These are phyloP conservation scores for Scedosporium boydii DNA, from an alignment of 2,329 filamentous ascomycete genomes.

Conservation along the genomic window DNA sequence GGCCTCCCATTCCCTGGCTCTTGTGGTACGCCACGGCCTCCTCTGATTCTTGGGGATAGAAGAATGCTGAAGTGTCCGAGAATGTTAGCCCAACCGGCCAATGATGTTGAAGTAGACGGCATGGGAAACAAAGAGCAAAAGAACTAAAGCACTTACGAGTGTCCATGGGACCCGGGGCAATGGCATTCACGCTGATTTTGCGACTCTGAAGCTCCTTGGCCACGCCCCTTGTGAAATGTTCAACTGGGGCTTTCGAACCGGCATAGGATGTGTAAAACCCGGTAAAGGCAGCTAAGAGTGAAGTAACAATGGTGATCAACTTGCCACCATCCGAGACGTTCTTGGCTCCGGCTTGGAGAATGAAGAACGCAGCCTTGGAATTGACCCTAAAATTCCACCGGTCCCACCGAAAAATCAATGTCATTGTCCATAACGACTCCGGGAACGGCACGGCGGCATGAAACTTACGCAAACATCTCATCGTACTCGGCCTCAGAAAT, in stretches of 20 bases:
- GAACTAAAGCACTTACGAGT: slow-evolving; percentile 21
- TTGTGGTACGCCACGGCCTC: slow-evolving; percentile 35
- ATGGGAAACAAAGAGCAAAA: neutral
- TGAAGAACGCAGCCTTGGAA: slow-evolving; percentile 34
- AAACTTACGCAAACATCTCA: slow-evolving; percentile 32
- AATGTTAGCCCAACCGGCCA: neutral
- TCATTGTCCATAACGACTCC: neutral
- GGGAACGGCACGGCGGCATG: neutral
- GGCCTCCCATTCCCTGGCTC: slow-evolving; percentile 28
- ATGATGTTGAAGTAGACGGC: neutral
- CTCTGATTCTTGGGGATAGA: slow-evolving; percentile 31
- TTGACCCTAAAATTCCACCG: slow-evolving; percentile 24
- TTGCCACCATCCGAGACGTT: slow-evolving; percentile 34
- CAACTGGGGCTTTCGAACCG: slow-evolving; percentile 29
- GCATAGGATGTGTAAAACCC: slow-evolving; percentile 35
- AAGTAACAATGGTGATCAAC: slow-evolving; percentile 35
- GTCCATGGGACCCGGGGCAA: slow-evolving; percentile 28
- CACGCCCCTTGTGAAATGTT: slow-evolving; percentile 26
- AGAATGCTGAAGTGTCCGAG: slow-evolving; percentile 24
- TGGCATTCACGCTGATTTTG: slow-evolving; percentile 23
- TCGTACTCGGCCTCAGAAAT: slow-evolving; percentile 36
- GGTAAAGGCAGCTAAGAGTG: slow-evolving; percentile 34
- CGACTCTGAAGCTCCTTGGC: slow-evolving; percentile 23
- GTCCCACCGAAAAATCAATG: neutral
- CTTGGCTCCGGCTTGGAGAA: slow-evolving; percentile 31